These are phyloP conservation scores for Pseudofabraea citricarpa DNA, from an alignment of 2,329 filamentous ascomycete genomes.

Conservation along the genomic window DNA sequence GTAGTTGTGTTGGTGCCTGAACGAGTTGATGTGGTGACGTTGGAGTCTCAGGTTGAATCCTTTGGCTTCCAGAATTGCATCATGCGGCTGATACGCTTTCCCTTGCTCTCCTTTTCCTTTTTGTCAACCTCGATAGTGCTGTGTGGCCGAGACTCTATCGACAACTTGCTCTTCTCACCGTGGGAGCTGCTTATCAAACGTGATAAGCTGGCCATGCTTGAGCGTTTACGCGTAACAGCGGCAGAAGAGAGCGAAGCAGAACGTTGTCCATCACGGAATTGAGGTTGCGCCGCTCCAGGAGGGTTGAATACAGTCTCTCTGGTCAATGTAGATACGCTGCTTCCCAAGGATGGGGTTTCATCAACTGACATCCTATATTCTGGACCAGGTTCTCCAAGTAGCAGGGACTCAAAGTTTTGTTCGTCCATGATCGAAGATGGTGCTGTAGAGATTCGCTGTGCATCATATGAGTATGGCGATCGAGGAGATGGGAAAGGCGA, in stretches of 20 bases:
- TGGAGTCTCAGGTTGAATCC: constrained; percentile 10
- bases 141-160: constrained; percentile 51
- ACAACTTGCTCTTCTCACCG: constrained; percentile 70
- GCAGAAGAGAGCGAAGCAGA: constrained; percentile 58
- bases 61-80: constrained; percentile 70
- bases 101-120: constrained; percentile 56
- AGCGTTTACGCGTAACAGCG: constrained; percentile 64
- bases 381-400: constrained; percentile 70
- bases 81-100: constrained; percentile 67
- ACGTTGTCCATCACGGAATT: constrained; percentile 51
- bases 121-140: constrained; percentile 49
- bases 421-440: constrained; percentile 71
- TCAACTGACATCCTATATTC: constrained; percentile 67
- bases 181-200: constrained; percentile 71
- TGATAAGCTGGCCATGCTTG: constrained; percentile 72
- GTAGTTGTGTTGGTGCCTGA: not conserved
- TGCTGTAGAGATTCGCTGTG: constrained; percentile 68
- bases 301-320: constrained; percentile 53
- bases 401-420: constrained; percentile 63
- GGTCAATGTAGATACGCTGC: constrained; percentile 72
- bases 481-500: constrained; percentile 56
- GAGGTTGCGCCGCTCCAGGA: constrained; percentile 31
- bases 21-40: not conserved
- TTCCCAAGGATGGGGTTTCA: constrained; percentile 70
- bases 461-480: constrained; percentile 64